These are phyloP conservation scores for Nephelium lappaceum DNA, from an alignment of 345 rosid genomes.

Conservation along the genomic window DNA sequence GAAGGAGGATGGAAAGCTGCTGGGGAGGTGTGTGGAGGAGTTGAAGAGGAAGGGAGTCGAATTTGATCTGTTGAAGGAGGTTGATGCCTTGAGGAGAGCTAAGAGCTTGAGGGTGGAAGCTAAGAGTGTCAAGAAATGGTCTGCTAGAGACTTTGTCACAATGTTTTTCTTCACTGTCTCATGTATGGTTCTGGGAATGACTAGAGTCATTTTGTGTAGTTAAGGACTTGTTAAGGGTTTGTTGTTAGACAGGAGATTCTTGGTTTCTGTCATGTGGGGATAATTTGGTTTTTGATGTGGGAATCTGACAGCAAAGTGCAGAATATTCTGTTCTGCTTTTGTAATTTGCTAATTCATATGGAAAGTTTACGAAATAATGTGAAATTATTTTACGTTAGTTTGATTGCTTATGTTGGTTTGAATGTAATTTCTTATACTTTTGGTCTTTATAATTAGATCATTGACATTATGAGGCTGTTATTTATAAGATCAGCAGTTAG, in stretches of 20 bases:
- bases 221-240: conserved; percentile 15
- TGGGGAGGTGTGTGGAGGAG: conserved; percentile 85
- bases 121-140: conserved; percentile 76
- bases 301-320: conserved; percentile 26
- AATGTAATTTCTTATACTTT: too few relatives aligned
- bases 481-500: too few relatives aligned
- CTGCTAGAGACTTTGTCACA: conserved; percentile 72
- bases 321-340: conserved; percentile 44
- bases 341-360: conserved; percentile 21
- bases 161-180: conserved; percentile 76
- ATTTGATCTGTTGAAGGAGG: conserved; percentile 92
- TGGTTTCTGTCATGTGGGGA: background rate
- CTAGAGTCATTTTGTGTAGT: conserved; percentile 70
- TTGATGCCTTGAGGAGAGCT: conserved; percentile 89
- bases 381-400: background rate
- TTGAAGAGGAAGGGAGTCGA: conserved; percentile 88
- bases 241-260: background rate
- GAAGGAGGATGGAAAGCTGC: conserved; percentile 79
- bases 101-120: conserved; percentile 86
- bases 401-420: background rate
- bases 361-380: conserved; percentile 11
- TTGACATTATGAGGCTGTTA: too few relatives aligned
- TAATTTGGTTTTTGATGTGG: background rate
- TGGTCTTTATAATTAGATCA: too few relatives aligned
- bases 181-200: conserved; percentile 75